Base-by-base conservation (phyloP, 2,329 filamentous ascomycete genomes). In the Tolypocladium ovalisporum region DNA sequence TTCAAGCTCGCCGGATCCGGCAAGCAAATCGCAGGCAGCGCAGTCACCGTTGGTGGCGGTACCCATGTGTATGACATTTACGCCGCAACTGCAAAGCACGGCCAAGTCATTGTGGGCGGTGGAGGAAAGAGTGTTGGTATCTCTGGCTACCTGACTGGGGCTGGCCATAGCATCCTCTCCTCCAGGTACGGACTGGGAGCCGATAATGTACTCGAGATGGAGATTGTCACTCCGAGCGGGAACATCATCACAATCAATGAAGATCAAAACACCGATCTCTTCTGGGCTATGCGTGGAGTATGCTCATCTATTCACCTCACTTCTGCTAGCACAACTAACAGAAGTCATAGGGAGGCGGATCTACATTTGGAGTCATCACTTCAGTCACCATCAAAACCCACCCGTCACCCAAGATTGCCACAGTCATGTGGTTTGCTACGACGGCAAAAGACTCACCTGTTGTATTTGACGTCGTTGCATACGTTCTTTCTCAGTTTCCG, bases 241-340 rank as follows among this genome's bases (percentile, higher is more conserved):
- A 65, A 76, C 8, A 71, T 80, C 7, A 47, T 84, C 2, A 75
- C 71, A 0, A 75, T 78, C 1, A 84, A 80, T 53, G 78, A 79
- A 42, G 74, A 77, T 13, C 71, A 79, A 42, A 75, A 86, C 56
- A 58, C 70, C 0, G 83, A 87, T 56, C 68, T 88, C 0, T 87
- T 85, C 66, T 88, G 84, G 84, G 84, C 84, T 0, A 73, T 86
- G 60, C 71, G 79, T 58, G 83, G 83, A 10, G 76, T 82, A 68
- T 68, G 75, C 72, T 32, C 27, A 1, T 5, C 44, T 9, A 4
- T 1, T 3, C 1, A 10, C 3, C 27, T 4, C 22, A 19, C 1
- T 15, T 12, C n/a, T n/a, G 27, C n/a, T 6, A 9, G 4, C 17
- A n/a, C 27, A 32, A 4, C 36, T 40, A 32, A 49, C 36, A 40